Percentiles rank a stretch among this genome's conserved stretches.
These are phyloP conservation scores for Cytospora chrysosperma DNA, from an alignment of 2,329 filamentous ascomycete species.

Conservation along the genomic window DNA sequence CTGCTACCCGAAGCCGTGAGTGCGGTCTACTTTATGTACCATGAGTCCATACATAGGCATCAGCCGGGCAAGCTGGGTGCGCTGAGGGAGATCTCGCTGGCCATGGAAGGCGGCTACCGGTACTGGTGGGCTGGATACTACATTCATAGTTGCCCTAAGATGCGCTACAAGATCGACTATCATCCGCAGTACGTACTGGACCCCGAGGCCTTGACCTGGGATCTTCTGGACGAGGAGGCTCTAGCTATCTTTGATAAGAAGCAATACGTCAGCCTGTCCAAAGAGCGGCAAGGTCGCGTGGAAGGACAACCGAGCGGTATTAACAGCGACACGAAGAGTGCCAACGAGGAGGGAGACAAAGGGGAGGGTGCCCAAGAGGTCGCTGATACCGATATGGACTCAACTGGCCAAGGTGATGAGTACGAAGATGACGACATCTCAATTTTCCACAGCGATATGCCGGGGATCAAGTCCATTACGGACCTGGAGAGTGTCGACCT, in stretches of 20 bases:
- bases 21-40: slow-evolving; percentile 81
- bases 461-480: slow-evolving; percentile 59
- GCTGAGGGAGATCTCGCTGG: slow-evolving; percentile 69
- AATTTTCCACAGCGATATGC: slow-evolving; percentile 64
- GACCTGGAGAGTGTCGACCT: slow-evolving; percentile 56
- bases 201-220: slow-evolving; percentile 63
- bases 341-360: slow-evolving; percentile 28
- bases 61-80: slow-evolving; percentile 75
- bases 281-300: slow-evolving; percentile 28
- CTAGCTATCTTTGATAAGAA: slow-evolving; percentile 52
- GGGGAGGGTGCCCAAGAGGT: slow-evolving; percentile 25
- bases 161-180: slow-evolving; percentile 83
- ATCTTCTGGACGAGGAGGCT: slow-evolving; percentile 53
- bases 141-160: slow-evolving; percentile 78
- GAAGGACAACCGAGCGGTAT: slow-evolving; percentile 28
- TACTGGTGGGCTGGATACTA: slow-evolving; percentile 84
- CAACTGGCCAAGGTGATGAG: slow-evolving; percentile 25
- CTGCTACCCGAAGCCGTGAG: slow-evolving; percentile 75
- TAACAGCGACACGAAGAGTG: not conserved
- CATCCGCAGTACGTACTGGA: slow-evolving; percentile 72
- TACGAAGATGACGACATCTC: slow-evolving; percentile 31
- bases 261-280: slow-evolving; percentile 53
- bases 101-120: slow-evolving; percentile 65
- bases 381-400: slow-evolving; percentile 15
- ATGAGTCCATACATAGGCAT: slow-evolving; percentile 69